phyloP scores from a whole-genome alignment of 805 yeast genomes.

The Wickerhamiella occidentalis region DNA sequence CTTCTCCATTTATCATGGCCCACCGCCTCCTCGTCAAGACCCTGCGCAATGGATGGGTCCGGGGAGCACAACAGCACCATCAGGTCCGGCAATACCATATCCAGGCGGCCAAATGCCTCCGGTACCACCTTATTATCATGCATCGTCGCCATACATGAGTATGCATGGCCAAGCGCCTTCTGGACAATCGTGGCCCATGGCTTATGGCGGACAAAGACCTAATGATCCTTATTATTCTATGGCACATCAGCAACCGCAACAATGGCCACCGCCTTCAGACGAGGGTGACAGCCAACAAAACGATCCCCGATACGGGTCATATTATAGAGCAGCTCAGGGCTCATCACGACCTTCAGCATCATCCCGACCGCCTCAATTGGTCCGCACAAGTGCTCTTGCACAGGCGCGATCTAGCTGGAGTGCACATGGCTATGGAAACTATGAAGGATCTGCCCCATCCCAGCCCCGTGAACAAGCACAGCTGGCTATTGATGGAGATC shows the following conservation, averaged over 20 bases:
- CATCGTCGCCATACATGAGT: not conserved
- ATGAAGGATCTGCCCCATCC: not conserved
- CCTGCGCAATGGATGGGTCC: slow-evolving; percentile 3
- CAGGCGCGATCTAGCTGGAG: slow-evolving; percentile 8
- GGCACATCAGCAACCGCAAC: slow-evolving; percentile 1
- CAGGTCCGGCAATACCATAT: not conserved
- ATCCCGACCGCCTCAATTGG: slow-evolving; percentile 5
- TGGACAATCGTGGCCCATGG: slow-evolving; percentile 1
- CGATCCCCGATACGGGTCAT: not conserved
- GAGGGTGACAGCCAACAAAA: not conserved
- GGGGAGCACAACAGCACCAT: not conserved
- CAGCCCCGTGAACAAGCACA: slow-evolving; percentile 9
- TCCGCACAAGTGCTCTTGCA: slow-evolving; percentile 9
- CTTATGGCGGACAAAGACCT: not conserved
- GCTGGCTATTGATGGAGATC: slow-evolving; percentile 21
- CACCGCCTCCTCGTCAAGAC: not conserved
- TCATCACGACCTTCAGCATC: not conserved
- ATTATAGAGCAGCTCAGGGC: not conserved
- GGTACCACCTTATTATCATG: not conserved
- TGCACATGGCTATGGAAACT: not conserved
- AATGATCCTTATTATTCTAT: not conserved
- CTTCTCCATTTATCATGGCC: not conserved
- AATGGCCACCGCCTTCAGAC: not conserved
- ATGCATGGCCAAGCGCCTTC: not conserved
- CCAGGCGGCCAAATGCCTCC: not conserved